phyloP scores from a whole-genome alignment of 2,329 filamentous ascomycete species.

The Malbranchea cinnamomea region DNA sequence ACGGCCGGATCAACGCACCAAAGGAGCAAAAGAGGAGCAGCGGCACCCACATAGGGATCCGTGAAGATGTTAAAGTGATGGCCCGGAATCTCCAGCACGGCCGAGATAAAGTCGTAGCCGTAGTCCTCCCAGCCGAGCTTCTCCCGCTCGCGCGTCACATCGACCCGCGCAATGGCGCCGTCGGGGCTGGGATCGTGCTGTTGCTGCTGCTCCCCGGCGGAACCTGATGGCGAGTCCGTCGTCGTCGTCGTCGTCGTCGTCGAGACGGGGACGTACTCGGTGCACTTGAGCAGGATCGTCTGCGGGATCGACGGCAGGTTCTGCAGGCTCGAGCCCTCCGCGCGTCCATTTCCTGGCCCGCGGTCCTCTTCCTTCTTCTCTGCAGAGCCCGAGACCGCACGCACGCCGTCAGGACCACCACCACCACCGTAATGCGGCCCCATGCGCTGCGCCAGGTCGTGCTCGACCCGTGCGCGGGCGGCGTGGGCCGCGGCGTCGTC shows the following conservation, averaged over 20 bases:
- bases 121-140: slow-evolving; percentile 13
- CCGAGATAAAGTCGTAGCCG: slow-evolving; percentile 8
- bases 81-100: slow-evolving; percentile 10
- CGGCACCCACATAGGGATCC: slow-evolving; percentile 9
- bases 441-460: slow-evolving; percentile 5
- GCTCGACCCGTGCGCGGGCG: slow-evolving; percentile 6
- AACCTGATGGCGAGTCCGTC: too few relatives aligned
- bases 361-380: background rate
- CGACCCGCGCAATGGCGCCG: slow-evolving; percentile 9
- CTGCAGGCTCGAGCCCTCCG: background rate
- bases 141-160: slow-evolving; percentile 8
- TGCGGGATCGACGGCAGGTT: slow-evolving; percentile 5
- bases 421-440: slow-evolving; percentile 1
- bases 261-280: slow-evolving; percentile 9
- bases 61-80: slow-evolving; percentile 13
- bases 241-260: too few relatives aligned
- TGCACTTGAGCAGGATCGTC: slow-evolving; percentile 10
- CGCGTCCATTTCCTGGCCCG: slow-evolving; percentile 1
- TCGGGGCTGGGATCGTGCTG: slow-evolving; percentile 2
- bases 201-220: background rate
- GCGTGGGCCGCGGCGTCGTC: slow-evolving; percentile 2
- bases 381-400: too few relatives aligned
- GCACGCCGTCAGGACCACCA: slow-evolving; percentile 1
- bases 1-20: background rate
- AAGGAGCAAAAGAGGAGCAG: background rate